Percentiles rank a stretch among this genome's conserved stretches.
Evolutionary conservation across 2,329 filamentous ascomycete genomes (phyloP).

Genomic region (Rutstroemia sydowiana): DNA sequence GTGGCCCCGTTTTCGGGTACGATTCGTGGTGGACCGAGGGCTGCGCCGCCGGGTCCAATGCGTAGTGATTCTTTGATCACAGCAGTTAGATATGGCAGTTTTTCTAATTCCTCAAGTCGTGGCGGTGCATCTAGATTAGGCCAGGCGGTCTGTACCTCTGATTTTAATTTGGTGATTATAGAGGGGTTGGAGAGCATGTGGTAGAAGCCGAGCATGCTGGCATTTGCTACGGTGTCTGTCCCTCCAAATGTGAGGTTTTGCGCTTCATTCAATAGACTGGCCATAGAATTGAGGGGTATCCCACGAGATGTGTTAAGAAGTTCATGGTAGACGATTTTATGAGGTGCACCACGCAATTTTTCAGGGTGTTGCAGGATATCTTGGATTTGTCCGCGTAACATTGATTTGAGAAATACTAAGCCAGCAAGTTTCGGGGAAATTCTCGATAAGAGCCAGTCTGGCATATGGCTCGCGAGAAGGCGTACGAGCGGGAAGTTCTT

Average conservation of each 20-base stretch:
- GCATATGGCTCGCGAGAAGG: slow-evolving; percentile 21
- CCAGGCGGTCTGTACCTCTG: slow-evolving; percentile 34
- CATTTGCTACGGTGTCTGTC: slow-evolving; percentile 37
- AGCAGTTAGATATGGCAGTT: slow-evolving; percentile 26
- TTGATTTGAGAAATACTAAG: slow-evolving; percentile 15
- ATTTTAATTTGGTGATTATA: slow-evolving; percentile 30
- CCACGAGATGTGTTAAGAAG: background rate
- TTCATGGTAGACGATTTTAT: background rate
- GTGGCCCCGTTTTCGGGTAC: slow-evolving; percentile 42
- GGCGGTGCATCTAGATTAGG: slow-evolving; percentile 27
- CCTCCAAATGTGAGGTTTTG: slow-evolving; percentile 40
- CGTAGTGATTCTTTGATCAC: slow-evolving; percentile 69
- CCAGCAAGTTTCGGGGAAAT: slow-evolving; percentile 20
- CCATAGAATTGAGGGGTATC: background rate
- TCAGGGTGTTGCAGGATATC: background rate
- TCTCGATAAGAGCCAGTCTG: slow-evolving; percentile 19
- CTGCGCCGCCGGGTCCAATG: slow-evolving; percentile 58
- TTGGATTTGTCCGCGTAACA: slow-evolving; percentile 17
- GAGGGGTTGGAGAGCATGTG: slow-evolving; percentile 33
- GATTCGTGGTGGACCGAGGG: slow-evolving; percentile 64
- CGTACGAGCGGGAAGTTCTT: slow-evolving; percentile 32
- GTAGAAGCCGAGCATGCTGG: slow-evolving; percentile 35
- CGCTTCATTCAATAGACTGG: slow-evolving; percentile 36
- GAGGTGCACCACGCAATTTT: background rate
- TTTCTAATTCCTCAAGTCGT: slow-evolving; percentile 30